Evolutionary conservation across 1,284 basidiomycete species (phyloP).

Genomic region (Baeospora myosura): DNA sequence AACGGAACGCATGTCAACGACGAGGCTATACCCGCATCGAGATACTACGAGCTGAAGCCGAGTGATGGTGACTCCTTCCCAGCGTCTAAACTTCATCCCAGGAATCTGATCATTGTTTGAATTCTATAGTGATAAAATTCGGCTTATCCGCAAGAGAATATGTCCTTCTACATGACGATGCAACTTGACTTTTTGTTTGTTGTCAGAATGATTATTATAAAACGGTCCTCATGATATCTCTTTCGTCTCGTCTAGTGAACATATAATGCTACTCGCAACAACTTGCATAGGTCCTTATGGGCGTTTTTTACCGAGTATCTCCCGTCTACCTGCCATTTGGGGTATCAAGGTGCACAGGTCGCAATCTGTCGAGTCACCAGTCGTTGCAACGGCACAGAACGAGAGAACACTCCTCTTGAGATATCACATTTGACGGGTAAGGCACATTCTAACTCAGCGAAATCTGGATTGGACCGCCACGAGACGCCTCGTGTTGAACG

Average conservation of each 20-base stretch:
- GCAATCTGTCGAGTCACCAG: too few relatives aligned
- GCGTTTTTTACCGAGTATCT: too few relatives aligned
- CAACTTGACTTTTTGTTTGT: slow-evolving; percentile 25
- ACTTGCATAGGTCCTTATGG: too few relatives aligned
- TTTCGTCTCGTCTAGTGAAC: neutral
- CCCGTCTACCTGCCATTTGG: too few relatives aligned
- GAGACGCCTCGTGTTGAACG: too few relatives aligned
- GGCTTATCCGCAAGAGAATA: slow-evolving; percentile 84
- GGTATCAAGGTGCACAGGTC: too few relatives aligned
- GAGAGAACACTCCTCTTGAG: too few relatives aligned
- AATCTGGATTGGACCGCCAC: too few relatives aligned
- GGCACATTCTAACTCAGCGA: too few relatives aligned
- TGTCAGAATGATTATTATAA: neutral
- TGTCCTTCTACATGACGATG: slow-evolving; percentile 81
- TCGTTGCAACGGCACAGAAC: too few relatives aligned
- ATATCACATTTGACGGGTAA: too few relatives aligned
- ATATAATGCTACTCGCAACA: too few relatives aligned
- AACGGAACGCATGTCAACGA: slow-evolving; percentile 93
- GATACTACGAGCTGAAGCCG: slow-evolving; percentile 86
- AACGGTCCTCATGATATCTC: neutral
- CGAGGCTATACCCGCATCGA: slow-evolving; percentile 73
- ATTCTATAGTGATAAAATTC: slow-evolving; percentile 76
- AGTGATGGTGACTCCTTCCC: slow-evolving; percentile 65
- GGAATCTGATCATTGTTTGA: neutral
- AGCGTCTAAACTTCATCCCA: slow-evolving; percentile 3